Evolutionary conservation across 805 yeast species (phyloP).

Genomic region (Monosporozyma solicola): DNA sequence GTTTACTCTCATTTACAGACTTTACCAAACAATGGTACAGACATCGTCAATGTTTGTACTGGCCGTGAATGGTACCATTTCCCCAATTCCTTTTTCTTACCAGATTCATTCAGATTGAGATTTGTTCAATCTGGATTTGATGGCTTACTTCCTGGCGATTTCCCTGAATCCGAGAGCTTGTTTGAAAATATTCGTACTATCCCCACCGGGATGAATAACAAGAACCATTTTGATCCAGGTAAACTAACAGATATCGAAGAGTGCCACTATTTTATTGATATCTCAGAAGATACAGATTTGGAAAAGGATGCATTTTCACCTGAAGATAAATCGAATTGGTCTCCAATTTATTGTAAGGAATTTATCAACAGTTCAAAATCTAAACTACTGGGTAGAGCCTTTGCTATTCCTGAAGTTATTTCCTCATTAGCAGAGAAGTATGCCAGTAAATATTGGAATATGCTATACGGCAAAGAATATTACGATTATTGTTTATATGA

Average conservation of each 20-base stretch:
- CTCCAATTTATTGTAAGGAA: conserved; percentile 36
- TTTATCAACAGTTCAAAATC: conserved; percentile 49
- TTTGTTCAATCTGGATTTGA: conserved; percentile 73
- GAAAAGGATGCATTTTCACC: conserved; percentile 36
- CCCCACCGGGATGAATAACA: conserved; percentile 68
- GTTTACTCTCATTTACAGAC: conserved; percentile 37
- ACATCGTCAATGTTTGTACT: conserved; percentile 56
- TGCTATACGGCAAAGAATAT: conserved; percentile 33
- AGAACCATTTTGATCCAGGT: conserved; percentile 53
- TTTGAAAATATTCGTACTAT: conserved; percentile 35
- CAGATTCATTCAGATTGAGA: conserved; percentile 49
- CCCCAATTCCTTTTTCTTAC: conserved; percentile 80
- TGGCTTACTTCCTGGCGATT: conserved; percentile 86
- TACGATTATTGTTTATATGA: conserved; percentile 44
- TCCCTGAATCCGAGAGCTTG: conserved; percentile 37
- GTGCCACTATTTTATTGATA: conserved; percentile 70
- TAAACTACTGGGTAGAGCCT: conserved; percentile 42
- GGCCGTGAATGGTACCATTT: conserved; percentile 94
- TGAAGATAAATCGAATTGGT: conserved; percentile 34
- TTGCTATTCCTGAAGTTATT: conserved; percentile 41
- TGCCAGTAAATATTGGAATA: conserved; percentile 11
- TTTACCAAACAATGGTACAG: conserved; percentile 12
- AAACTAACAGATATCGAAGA: conserved; percentile 40
- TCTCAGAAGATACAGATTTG: conserved; percentile 38
- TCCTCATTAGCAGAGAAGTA: conserved; percentile 19